phyloP scores from a whole-genome alignment of 257 asterid genomes.

The Jasminum sambac region DNA sequence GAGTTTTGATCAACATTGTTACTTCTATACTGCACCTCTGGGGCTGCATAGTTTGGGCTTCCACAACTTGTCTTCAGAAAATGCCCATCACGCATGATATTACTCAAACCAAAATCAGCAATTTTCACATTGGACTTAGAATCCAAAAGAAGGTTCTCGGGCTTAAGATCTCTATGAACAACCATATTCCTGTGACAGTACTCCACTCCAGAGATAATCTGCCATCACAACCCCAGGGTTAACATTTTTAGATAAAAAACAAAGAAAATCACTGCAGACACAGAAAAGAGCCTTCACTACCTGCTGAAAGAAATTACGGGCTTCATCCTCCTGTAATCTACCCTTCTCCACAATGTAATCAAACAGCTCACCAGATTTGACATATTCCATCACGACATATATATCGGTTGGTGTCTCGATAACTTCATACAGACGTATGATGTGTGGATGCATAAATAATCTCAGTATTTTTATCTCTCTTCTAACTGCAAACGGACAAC shows the following conservation, averaged over 20 bases:
- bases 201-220: conserved; percentile 99
- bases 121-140: conserved; percentile 90
- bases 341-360: conserved; percentile 61
- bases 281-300: conserved; percentile 19
- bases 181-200: conserved; percentile 99
- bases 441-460: conserved; percentile 55
- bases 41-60: conserved; percentile 99
- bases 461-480: conserved; percentile 54
- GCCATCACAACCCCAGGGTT: conserved; percentile 31
- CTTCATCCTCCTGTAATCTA: conserved; percentile 54
- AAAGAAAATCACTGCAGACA: neutral
- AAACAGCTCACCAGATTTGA: conserved; percentile 53
- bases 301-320: conserved; percentile 54
- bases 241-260: neutral
- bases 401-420: conserved; percentile 54
- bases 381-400: conserved; percentile 57
- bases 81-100: conserved; percentile 99
- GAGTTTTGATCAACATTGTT: neutral
- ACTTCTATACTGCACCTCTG: conserved; percentile 60
- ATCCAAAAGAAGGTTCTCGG: conserved; percentile 91
- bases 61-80: conserved; percentile 99
- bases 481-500: conserved; percentile 35
- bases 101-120: conserved; percentile 98
- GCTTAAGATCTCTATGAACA: conserved; percentile 97
- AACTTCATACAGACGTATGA: conserved; percentile 56